These are phyloP conservation scores for Medicago ruthenica DNA, from an alignment of 306 rosid genomes.

Conservation along the genomic window DNA sequence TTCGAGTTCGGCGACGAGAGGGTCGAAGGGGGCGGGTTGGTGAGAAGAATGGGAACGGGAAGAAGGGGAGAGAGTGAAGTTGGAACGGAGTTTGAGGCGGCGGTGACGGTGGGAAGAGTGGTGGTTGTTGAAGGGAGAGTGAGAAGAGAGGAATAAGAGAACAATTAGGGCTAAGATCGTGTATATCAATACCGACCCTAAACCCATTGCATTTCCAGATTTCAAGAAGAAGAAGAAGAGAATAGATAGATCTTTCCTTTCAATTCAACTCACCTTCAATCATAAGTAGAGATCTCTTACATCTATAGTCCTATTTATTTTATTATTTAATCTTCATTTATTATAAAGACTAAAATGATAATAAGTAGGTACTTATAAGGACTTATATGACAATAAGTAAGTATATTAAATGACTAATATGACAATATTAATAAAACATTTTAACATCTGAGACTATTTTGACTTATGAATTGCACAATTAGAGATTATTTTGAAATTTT, in stretches of 20 bases:
- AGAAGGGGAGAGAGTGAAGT: slow-evolving; percentile 61
- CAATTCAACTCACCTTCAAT: background rate
- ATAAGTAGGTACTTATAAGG: too few relatives aligned
- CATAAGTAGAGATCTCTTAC: too few relatives aligned
- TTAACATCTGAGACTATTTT: too few relatives aligned
- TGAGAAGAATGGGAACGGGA: slow-evolving; percentile 18
- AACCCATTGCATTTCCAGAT: slow-evolving; percentile 59
- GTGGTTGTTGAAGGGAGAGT: slow-evolving; percentile 28
- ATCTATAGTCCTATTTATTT: too few relatives aligned
- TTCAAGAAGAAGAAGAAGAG: background rate
- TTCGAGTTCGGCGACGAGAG: slow-evolving; percentile 84
- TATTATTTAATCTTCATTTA: too few relatives aligned
- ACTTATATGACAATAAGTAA: too few relatives aligned
- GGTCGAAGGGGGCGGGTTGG: slow-evolving; percentile 76
- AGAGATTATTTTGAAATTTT: too few relatives aligned
- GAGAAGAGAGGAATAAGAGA: slow-evolving; percentile 63
- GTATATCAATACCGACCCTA: slow-evolving; percentile 64
- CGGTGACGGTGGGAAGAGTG: slow-evolving; percentile 65
- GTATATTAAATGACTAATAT: too few relatives aligned
- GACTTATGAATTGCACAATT: too few relatives aligned
- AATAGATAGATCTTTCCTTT: background rate
- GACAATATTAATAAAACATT: too few relatives aligned
- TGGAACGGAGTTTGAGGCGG: slow-evolving; percentile 87
- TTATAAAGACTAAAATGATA: too few relatives aligned
- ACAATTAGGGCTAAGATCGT: slow-evolving; percentile 53